Evolutionary conservation across 2,329 filamentous ascomycete species (phyloP).

Genomic region (Ophiosphaerella narmari): DNA sequence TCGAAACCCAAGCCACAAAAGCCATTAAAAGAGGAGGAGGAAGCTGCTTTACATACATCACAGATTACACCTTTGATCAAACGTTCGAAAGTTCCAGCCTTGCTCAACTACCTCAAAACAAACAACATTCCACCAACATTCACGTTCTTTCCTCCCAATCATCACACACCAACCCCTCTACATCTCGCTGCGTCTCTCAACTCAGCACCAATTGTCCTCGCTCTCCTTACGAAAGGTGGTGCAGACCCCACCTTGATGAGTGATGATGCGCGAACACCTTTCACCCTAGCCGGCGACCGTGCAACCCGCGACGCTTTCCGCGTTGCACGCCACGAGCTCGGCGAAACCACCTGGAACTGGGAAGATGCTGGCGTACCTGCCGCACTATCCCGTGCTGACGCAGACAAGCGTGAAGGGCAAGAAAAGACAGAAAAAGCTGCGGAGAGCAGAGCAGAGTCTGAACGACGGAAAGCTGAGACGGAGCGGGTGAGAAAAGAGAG

Average conservation of each 20-base stretch:
- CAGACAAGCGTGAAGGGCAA: conserved; percentile 68
- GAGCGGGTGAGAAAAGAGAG: conserved; percentile 68
- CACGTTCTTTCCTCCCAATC: conserved; percentile 70
- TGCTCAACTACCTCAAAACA: conserved; percentile 80
- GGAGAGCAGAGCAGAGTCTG: conserved; percentile 64
- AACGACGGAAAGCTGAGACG: conserved; percentile 74
- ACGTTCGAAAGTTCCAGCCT: conserved; percentile 83
- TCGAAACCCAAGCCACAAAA: conserved; percentile 58
- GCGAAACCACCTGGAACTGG: conserved; percentile 80
- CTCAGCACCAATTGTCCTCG: conserved; percentile 74
- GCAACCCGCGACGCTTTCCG: conserved; percentile 89
- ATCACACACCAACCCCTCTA: conserved; percentile 81
- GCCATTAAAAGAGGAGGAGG: conserved; percentile 84
- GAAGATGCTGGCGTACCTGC: conserved; percentile 72
- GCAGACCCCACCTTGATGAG: conserved; percentile 71
- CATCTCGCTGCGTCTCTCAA: conserved; percentile 86
- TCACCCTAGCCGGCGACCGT: conserved; percentile 85
- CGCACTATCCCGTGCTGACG: conserved; percentile 71
- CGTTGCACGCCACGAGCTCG: conserved; percentile 80
- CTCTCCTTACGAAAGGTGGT: conserved; percentile 73
- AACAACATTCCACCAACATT: conserved; percentile 76
- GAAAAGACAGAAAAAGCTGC: conserved; percentile 72
- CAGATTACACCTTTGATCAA: conserved; percentile 88
- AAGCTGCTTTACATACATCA: conserved; percentile 78
- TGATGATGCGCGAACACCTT: conserved; percentile 78